Conservation (phyloP, 495 filamentous ascomycete species). For the Letharia lupina region DNA sequence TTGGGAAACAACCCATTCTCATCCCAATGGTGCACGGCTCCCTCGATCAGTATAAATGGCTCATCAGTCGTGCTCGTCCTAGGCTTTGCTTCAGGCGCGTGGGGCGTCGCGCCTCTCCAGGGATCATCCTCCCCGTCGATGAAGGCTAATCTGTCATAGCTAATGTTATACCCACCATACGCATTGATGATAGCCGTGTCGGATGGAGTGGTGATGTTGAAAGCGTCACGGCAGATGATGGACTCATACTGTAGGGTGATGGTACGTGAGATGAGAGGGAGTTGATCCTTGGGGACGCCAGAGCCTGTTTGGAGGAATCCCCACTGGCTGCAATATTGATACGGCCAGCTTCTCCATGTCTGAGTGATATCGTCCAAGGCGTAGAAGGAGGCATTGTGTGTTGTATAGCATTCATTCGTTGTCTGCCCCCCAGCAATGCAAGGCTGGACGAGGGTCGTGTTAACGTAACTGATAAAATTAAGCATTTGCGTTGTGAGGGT, state of each 20-base stretch:
- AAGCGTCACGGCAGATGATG: conserved; percentile 48
- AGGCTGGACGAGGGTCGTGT: conserved; percentile 32
- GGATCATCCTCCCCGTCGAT: conserved; percentile 63
- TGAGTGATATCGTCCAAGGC: conserved; percentile 40
- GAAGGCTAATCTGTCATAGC: conserved; percentile 55
- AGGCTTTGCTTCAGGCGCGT: conserved; percentile 40
- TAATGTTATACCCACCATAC: conserved; percentile 58
- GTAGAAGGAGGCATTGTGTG: conserved; percentile 44
- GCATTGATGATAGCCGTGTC: conserved; percentile 54
- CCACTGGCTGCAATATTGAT: conserved; percentile 52
- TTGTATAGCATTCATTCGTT: conserved; percentile 50
- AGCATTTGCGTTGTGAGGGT: conserved; percentile 48
- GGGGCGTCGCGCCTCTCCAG: conserved; percentile 59
- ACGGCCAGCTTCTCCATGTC: conserved; percentile 52
- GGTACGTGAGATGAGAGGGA: conserved; percentile 57
- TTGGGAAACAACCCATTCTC: conserved; percentile 60
- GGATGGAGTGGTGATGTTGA: conserved; percentile 52
- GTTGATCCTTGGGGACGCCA: conserved; percentile 46
- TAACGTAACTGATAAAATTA: conserved; percentile 59
- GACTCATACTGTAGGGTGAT: conserved; percentile 48
- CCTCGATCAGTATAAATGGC: conserved; percentile 56
- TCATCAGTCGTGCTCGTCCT: conserved; percentile 46
- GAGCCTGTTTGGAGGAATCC: conserved; percentile 62
- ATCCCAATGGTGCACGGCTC: conserved; percentile 63
- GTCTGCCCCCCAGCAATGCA: conserved; percentile 30